Percentiles rank a stretch among this genome's conserved stretches.
Evolutionary conservation across 148 eudicot genomes (phyloP).

Genomic region (Fagopyrum esculentum): DNA sequence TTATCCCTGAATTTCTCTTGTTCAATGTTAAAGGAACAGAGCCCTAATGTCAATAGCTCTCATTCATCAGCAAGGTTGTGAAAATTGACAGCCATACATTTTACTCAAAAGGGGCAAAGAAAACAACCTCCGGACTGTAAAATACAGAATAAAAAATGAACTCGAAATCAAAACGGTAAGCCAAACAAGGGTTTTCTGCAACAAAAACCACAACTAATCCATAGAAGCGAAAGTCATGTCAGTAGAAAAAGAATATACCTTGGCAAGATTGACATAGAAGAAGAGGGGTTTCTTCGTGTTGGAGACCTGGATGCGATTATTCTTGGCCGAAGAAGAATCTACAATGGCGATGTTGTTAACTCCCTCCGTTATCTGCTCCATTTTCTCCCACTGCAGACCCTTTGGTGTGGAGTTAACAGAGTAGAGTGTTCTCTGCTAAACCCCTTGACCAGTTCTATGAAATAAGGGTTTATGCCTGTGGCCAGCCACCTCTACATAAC

Average conservation of each 20-base stretch:
- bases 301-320: no score
- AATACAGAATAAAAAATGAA: neutral
- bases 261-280: no score
- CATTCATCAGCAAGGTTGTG: neutral
- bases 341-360: no score
- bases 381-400: no score
- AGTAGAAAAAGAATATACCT: neutral
- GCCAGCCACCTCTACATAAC: no score
- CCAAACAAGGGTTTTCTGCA: neutral
- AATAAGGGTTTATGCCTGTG: no score
- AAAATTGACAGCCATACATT: neutral
- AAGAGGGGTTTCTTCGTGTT: no score
- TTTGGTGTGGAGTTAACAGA: no score
- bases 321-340: no score
- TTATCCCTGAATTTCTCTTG: neutral
- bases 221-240: neutral
- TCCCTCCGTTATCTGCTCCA: no score
- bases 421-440: no score
- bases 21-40: neutral
- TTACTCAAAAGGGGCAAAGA: neutral
- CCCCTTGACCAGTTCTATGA: no score
- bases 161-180: neutral
- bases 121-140: neutral
- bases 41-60: neutral
- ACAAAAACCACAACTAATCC: neutral